These are phyloP conservation scores for Tulasnella sp. DNA, from an alignment of 768 basidiomycete genomes.

Conservation along the genomic window DNA sequence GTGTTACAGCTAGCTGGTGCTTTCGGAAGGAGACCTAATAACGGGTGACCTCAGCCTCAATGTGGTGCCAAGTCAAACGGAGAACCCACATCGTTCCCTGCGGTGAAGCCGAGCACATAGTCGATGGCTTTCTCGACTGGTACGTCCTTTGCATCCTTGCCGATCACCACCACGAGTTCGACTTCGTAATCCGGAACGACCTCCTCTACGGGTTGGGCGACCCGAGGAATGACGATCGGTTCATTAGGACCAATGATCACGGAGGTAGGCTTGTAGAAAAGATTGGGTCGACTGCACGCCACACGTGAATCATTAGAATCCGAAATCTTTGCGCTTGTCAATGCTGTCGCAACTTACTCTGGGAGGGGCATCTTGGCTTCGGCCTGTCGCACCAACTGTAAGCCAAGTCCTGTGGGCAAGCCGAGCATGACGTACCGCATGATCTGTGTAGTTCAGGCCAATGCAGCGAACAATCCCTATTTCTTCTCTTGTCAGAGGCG, in stretches of 20 bases:
- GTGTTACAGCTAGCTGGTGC: constrained; percentile 69
- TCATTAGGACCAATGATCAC: constrained; percentile 64
- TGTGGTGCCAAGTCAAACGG: not conserved
- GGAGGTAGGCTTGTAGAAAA: constrained; percentile 72
- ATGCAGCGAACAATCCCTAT: constrained; percentile 64
- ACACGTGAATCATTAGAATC: not conserved
- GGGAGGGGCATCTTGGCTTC: constrained; percentile 61
- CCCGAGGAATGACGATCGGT: constrained; percentile 55
- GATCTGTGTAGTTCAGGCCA: constrained; percentile 77
- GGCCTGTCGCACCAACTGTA: constrained; percentile 36
- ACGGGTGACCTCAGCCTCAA: not conserved
- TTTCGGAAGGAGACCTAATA: constrained; percentile 70
- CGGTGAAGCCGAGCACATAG: constrained; percentile 78
- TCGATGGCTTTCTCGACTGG: constrained; percentile 72
- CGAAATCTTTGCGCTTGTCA: not conserved
- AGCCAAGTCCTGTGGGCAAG: not conserved
- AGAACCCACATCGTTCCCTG: constrained; percentile 59
- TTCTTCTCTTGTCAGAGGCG: constrained; percentile 46
- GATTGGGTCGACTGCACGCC: constrained; percentile 42
- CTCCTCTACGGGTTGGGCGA: constrained; percentile 58
- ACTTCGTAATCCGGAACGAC: constrained; percentile 79
- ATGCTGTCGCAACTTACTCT: constrained; percentile 37
- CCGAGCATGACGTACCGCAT: constrained; percentile 46
- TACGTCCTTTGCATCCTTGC: constrained; percentile 72
- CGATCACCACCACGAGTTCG: constrained; percentile 74